Conservation (phyloP, 305 asterid species). For the Fraxinus xanthoxyloides region DNA sequence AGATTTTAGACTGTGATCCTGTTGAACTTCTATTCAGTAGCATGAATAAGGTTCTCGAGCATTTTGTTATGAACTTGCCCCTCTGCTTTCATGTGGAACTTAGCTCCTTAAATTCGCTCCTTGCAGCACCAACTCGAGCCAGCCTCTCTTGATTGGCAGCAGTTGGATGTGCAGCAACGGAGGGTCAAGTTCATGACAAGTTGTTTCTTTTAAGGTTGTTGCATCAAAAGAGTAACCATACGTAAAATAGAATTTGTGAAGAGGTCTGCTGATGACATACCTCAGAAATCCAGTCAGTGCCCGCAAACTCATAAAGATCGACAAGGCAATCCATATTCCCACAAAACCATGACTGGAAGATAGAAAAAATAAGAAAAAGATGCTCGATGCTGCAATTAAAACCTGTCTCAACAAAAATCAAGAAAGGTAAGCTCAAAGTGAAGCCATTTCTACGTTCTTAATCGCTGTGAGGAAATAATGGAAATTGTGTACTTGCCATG, state of each 20-base stretch:
- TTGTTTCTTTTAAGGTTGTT: not conserved
- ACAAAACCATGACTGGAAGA: conserved; percentile 40
- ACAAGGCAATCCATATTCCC: conserved; percentile 46
- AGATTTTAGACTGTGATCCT: not conserved
- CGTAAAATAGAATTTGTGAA: not conserved
- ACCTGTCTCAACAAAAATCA: conserved; percentile 22
- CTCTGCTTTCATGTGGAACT: not conserved
- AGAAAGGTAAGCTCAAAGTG: not conserved
- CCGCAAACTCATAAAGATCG: conserved; percentile 47
- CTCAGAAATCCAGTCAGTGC: conserved; percentile 45
- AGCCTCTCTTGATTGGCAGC: not conserved
- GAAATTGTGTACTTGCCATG: conserved; percentile 34
- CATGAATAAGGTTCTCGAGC: not conserved
- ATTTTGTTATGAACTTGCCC: not conserved
- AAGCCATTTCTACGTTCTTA: not conserved
- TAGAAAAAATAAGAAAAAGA: conserved; percentile 29
- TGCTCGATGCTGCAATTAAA: conserved; percentile 30
- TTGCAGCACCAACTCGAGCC: not conserved
- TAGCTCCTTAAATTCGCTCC: not conserved
- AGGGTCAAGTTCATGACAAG: not conserved
- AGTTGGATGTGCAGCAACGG: not conserved
- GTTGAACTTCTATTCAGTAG: not conserved
- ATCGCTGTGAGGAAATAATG: not conserved
- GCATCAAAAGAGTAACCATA: not conserved
- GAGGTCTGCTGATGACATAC: conserved; percentile 12